Base-by-base conservation (phyloP, 495 filamentous ascomycete species). In the Aspergillus asperescens region DNA sequence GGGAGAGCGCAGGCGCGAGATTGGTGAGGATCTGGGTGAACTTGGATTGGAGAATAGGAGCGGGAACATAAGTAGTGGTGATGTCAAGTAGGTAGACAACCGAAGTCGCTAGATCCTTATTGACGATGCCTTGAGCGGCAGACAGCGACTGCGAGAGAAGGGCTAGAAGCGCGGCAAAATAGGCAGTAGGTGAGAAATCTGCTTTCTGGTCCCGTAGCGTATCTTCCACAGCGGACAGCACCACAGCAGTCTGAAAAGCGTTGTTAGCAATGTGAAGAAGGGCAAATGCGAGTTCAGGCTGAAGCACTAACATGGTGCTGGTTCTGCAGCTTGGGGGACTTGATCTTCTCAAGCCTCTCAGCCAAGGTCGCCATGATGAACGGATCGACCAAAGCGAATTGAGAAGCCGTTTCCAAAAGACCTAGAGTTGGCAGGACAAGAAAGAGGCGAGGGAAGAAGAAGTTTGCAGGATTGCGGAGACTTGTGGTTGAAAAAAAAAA, bases 41-140 rank as follows among this genome's bases (percentile, higher is more conserved):
- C 68, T 96, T 96, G 29, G 88, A 85, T 47, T 89, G 84, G 24
- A 98, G 84, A 25, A 98, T 81, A 15, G 93, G 79, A 19, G 86
- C 77, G 29, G 94, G 92, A 46, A 90, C 82, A 63, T 83, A 86
- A 54, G 83, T 84, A 12, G 90, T 88, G 55, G 94, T 82, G 56
- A 92, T 72, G 68, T 98, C 93, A 73, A 98, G 89, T 13, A 98
- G 83, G 69, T 98, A 98, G 50, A 98, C 88, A 54, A 96, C 87
- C 12, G 93, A 89, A 18, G 85, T 83, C 19, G 87, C 87, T 32
- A 94, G 73, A 43, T 93, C 87, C 67, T 89, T 91, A 68, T 95
- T 94, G 46, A 85, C 71, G 25, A 83, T 78, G 32, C 81, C 81
- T 50, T 77, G 71, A 4, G 76, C 67, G 34, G 77, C 69, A 15